Evolutionary conservation across 345 rosid species (phyloP), one percentile per base, ranked within the genome.

Genomic region (Euphorbia pulcherrima): DNA sequence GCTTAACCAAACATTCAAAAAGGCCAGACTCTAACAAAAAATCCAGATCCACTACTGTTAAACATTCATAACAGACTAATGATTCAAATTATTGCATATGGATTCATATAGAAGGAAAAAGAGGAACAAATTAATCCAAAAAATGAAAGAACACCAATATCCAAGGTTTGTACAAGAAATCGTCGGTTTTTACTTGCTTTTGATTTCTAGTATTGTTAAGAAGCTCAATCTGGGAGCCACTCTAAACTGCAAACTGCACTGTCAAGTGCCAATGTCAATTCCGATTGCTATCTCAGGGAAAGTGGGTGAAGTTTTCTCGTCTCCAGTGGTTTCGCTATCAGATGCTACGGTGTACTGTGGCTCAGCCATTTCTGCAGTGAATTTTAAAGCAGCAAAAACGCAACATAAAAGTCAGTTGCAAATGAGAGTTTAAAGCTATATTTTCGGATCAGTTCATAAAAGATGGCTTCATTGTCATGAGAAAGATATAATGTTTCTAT

Each of bases 221-320:
- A 60, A 93, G 84, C 79, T 93, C 87, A 8, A 93, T 89, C 77
- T 86, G 81, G 58, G 92, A 84, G 29, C 96, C 96, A 62, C 87
- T 89, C 97, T 97, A 93, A 54, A 86, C 75, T 0, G 96, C 94
- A 24, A 89, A 48, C 97, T 87, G 78, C 96, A 93, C 26, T 87
- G 89, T 3, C 94, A 93, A 64, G 98, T 89, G 57, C 97, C 96
- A 20, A 93, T 82, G 78, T 93, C 97, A 23, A 93, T 79, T 62
- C 96, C 98, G 67, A 93, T 80, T 0, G 98, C 96, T 54, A 81
- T 79, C 64, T 93, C 96, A 1, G 93, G 92, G 70, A 83, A 73
- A 47, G 85, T 63, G 1, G 85, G 68, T 12, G 87, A 83, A 26
- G 92, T 71, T 75, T 86, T 90, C 76, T 87, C 96, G 41, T 90